Conservation (phyloP, 768 basidiomycete species). For the Tulasnella sp. region DNA sequence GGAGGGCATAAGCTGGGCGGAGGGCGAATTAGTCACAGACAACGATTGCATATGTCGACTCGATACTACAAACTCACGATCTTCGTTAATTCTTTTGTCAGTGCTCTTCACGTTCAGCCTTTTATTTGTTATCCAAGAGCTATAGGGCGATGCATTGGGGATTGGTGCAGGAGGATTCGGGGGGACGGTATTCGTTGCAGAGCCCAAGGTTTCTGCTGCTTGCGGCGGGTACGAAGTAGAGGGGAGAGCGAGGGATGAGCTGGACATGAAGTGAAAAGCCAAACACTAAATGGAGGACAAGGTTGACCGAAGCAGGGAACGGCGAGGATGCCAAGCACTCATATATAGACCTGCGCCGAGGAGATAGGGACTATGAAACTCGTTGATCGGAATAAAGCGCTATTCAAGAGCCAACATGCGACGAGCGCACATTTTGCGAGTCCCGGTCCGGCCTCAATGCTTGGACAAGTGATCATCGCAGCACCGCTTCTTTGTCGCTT, state of each 20-base stretch:
- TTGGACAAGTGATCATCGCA: neutral
- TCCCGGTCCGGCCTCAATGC: neutral
- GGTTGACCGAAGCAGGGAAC: neutral
- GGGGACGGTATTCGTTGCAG: neutral
- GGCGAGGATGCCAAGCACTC: neutral
- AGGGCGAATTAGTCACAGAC: neutral
- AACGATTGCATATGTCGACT: neutral
- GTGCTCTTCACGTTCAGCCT: neutral
- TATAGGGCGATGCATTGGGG: neutral
- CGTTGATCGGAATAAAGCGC: too few species aligned
- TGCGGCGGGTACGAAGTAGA: neutral
- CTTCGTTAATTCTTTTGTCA: neutral
- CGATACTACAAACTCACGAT: neutral
- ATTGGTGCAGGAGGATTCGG: neutral
- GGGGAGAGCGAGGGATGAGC: neutral
- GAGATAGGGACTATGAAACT: too few species aligned
- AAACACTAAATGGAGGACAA: neutral
- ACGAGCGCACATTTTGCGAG: neutral
- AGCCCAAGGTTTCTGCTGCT: neutral
- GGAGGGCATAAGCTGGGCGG: conserved; percentile 58
- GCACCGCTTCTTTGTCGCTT: neutral
- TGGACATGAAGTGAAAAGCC: neutral
- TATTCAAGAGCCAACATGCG: too few species aligned
- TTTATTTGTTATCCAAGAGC: neutral
- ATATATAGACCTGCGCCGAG: neutral